Percentiles rank a stretch among this genome's conserved stretches.
Evolutionary conservation across 805 yeast genomes (phyloP).

Genomic region (Candida mattraensis): DNA sequence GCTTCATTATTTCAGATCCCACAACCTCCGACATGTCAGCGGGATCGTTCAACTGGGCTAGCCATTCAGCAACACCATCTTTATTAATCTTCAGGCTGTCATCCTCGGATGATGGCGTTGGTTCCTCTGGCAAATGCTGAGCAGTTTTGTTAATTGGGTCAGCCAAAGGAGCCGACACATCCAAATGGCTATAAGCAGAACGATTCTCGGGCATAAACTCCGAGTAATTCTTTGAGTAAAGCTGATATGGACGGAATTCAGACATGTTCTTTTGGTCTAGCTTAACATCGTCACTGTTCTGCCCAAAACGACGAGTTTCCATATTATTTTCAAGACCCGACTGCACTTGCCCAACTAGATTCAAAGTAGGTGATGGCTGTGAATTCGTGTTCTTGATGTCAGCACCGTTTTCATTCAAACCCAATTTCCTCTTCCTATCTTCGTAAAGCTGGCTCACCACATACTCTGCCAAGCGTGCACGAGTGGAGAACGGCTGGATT

Average conservation of each 20-base stretch:
- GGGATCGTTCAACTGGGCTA: constrained; percentile 10
- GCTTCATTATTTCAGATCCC: constrained; percentile 10
- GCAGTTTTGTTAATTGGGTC: neutral
- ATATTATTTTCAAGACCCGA: constrained; percentile 6
- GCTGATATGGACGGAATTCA: constrained; percentile 10
- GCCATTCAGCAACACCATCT: constrained; percentile 9
- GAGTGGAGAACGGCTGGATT: constrained; percentile 47
- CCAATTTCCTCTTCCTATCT: constrained; percentile 8
- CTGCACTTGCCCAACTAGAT: constrained; percentile 2
- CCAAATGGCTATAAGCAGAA: constrained; percentile 1
- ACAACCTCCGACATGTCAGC: constrained; percentile 10
- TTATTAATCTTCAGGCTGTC: neutral
- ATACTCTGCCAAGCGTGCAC: constrained; percentile 16
- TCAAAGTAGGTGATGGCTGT: neutral
- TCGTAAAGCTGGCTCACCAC: constrained; percentile 15
- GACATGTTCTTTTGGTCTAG: constrained; percentile 2
- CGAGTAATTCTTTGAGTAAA: constrained; percentile 10
- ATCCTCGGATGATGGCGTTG: neutral
- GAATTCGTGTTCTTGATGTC: neutral
- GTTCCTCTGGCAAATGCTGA: neutral
- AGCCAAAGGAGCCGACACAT: neutral
- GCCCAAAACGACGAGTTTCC: constrained; percentile 4
- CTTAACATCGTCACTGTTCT: constrained; percentile 4
- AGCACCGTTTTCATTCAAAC: constrained; percentile 1
- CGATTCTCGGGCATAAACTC: constrained; percentile 10